Evolutionary conservation across 805 yeast genomes (phyloP).

Genomic region (Candida saitoana): DNA sequence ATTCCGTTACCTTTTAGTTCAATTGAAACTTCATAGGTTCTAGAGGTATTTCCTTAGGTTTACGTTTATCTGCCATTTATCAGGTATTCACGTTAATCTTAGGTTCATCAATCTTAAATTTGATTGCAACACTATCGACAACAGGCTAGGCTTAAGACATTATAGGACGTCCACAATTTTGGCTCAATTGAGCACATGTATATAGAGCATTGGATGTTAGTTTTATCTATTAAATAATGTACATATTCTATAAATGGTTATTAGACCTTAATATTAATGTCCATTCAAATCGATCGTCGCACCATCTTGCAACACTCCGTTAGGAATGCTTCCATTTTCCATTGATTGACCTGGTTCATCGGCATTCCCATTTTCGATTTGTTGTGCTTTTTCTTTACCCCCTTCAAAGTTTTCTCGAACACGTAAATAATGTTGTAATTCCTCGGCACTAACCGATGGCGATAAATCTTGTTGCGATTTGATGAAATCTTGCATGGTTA

Average conservation of each 20-base stretch:
- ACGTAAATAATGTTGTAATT: constrained; percentile 71
- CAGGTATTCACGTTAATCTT: too few relatives aligned
- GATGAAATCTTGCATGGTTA: constrained; percentile 68
- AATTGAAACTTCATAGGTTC: too few relatives aligned
- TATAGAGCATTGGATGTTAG: neutral
- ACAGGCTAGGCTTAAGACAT: neutral
- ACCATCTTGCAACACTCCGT: constrained; percentile 2
- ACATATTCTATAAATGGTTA: neutral
- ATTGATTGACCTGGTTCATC: neutral
- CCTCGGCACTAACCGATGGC: constrained; percentile 87
- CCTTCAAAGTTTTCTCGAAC: constrained; percentile 85
- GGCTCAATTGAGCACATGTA: neutral
- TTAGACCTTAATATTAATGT: neutral
- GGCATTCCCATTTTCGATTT: neutral
- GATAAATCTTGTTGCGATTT: constrained; percentile 67
- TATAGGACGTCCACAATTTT: too few relatives aligned
- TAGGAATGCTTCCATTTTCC: constrained; percentile 4
- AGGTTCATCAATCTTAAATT: too few relatives aligned
- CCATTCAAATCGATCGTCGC: constrained; percentile 6
- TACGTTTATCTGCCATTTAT: too few relatives aligned
- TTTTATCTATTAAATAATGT: too few relatives aligned
- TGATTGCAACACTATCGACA: neutral
- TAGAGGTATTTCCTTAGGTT: too few relatives aligned
- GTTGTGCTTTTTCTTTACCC: constrained; percentile 37
- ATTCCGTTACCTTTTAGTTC: too few relatives aligned